These are phyloP conservation scores for Aphanomyces astaci DNA, from an alignment of 352 stramenopile species.

Conservation along the genomic window DNA sequence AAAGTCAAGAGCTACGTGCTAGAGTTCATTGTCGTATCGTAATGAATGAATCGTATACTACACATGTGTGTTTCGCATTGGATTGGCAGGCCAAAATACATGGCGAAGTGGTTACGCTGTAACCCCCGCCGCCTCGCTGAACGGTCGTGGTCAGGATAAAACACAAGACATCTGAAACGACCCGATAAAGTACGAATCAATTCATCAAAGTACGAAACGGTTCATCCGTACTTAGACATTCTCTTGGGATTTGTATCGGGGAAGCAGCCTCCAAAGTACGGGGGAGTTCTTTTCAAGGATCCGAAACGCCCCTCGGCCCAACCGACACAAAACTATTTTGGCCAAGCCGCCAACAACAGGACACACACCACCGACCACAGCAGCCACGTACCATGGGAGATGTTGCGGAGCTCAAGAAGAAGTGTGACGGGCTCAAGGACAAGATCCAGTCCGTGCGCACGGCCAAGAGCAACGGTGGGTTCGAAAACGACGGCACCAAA, in stretches of 20 bases:
- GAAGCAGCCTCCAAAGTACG: not conserved
- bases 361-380: not conserved
- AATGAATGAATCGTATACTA: not conserved
- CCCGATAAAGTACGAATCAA: not conserved
- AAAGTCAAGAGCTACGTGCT: constrained; percentile 50
- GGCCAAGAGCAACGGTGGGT: constrained; percentile 66
- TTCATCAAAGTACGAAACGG: not conserved
- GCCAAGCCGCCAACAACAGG: not conserved
- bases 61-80: no score
- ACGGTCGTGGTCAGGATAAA: not conserved
- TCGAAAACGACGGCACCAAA: constrained; percentile 66
- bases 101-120: not conserved
- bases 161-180: not conserved
- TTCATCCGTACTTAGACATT: not conserved
- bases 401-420: constrained; percentile 76
- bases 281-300: not conserved
- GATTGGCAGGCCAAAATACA: no score
- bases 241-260: not conserved
- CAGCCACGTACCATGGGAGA: constrained; percentile 46
- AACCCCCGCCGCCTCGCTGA: not conserved
- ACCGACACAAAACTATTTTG: constrained; percentile 17
- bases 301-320: constrained; percentile 5
- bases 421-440: constrained; percentile 78
- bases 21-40: not conserved
- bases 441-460: constrained; percentile 82